A percentile compares a stretch with the other conserved stretches of the same genome.
These are phyloP conservation scores for Aspergillus spinulosporus DNA, from an alignment of 2,329 filamentous ascomycete species.

Conservation along the genomic window DNA sequence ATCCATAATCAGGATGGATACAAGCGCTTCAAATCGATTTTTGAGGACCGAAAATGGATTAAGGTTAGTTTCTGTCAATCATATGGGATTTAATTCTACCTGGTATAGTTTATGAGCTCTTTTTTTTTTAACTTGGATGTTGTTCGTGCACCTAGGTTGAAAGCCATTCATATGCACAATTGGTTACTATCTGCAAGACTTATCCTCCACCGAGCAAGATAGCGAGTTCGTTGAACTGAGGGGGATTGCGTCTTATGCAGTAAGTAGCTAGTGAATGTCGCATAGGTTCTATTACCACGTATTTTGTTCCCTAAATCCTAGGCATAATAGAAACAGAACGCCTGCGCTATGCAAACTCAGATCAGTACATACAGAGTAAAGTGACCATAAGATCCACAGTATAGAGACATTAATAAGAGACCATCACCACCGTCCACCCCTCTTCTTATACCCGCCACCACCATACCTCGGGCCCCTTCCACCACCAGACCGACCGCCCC, in stretches of 20 bases:
- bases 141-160: background rate
- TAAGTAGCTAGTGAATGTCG: slow-evolving; percentile 8
- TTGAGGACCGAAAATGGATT: background rate
- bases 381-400: slow-evolving; percentile 12
- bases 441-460: slow-evolving; percentile 48
- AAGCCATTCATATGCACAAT: background rate
- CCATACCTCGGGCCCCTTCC: slow-evolving; percentile 46
- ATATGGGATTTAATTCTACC: slow-evolving; percentile 13
- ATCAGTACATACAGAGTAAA: slow-evolving; percentile 8
- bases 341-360: slow-evolving; percentile 46
- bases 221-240: background rate
- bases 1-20: background rate
- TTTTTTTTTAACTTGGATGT: background rate
- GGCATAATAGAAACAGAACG: slow-evolving; percentile 33
- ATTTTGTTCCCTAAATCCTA: slow-evolving; percentile 29
- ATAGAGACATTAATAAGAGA: slow-evolving; percentile 5
- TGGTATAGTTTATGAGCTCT: background rate
- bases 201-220: too few relatives aligned
- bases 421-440: slow-evolving; percentile 45
- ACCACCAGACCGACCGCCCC: slow-evolving; percentile 44
- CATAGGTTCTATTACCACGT: slow-evolving; percentile 24
- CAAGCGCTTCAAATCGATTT: too few relatives aligned
- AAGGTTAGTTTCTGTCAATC: slow-evolving; percentile 8
- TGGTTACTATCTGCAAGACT: too few relatives aligned
- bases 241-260: background rate